Conservation (phyloP, 2,329 filamentous ascomycete genomes). For the Diaporthe ampelina region DNA sequence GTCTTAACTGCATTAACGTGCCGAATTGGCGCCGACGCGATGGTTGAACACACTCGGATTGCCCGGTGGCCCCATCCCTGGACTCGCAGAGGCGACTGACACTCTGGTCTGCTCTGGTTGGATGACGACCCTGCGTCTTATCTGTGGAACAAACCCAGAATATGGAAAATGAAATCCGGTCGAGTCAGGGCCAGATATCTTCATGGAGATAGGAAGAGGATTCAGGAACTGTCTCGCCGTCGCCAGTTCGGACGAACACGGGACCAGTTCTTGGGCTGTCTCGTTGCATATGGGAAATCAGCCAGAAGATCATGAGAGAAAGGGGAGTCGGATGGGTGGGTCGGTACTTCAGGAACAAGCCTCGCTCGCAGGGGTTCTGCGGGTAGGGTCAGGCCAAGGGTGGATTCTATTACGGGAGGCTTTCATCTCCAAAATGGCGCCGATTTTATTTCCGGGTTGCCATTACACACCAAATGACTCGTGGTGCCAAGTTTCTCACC, state of each 20-base stretch:
- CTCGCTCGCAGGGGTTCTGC: conserved; percentile 14
- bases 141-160: conserved; percentile 30
- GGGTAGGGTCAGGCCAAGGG: conserved; percentile 15
- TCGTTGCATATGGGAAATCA: conserved; percentile 35
- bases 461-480: conserved; percentile 40
- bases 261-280: conserved; percentile 1
- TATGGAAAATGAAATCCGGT: conserved; percentile 14
- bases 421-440: conserved; percentile 9
- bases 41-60: conserved; percentile 1
- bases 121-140: conserved; percentile 1
- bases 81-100: conserved; percentile 3
- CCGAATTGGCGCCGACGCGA: background rate
- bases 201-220: background rate
- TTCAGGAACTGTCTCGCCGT: background rate
- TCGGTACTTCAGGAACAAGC: conserved; percentile 39
- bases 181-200: conserved; percentile 25
- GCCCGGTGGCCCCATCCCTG: conserved; percentile 12
- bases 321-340: conserved; percentile 6
- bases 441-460: conserved; percentile 31
- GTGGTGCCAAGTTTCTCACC: conserved; percentile 28
- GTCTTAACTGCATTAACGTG: background rate
- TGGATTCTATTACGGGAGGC: conserved; percentile 39
- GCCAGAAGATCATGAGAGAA: conserved; percentile 38
- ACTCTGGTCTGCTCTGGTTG: conserved; percentile 19
- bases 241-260: conserved; percentile 13